Evolutionary conservation across 1,284 basidiomycete species (phyloP).

Genomic region (Wolfiporia cocos): DNA sequence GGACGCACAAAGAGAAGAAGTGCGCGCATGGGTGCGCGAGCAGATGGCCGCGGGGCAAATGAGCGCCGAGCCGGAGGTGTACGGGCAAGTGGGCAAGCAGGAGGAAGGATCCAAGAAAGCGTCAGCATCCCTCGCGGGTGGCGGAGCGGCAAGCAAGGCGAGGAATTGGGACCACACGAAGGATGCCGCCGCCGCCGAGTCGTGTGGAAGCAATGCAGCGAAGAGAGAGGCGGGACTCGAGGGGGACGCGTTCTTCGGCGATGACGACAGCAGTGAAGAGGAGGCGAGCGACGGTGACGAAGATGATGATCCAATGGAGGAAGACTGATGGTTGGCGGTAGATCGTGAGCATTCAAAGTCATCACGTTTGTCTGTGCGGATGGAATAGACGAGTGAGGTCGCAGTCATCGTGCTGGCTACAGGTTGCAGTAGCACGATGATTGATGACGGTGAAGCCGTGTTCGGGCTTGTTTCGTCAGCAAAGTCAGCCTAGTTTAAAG

Average conservation of each 20-base stretch:
- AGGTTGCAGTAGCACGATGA: too few relatives aligned
- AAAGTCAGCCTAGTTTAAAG: too few relatives aligned
- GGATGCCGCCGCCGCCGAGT: neutral
- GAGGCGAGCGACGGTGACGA: neutral
- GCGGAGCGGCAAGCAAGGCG: neutral
- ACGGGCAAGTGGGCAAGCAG: constrained; percentile 8
- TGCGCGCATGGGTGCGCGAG: constrained; percentile 53
- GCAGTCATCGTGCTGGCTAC: too few relatives aligned
- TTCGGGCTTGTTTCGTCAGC: too few relatives aligned
- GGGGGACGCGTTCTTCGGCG: constrained; percentile 9
- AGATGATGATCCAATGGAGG: constrained; percentile 1
- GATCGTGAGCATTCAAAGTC: too few relatives aligned
- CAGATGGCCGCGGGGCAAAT: constrained; percentile 64
- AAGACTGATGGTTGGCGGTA: too few relatives aligned
- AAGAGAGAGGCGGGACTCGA: neutral
- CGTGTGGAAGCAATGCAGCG: neutral
- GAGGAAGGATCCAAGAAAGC: neutral
- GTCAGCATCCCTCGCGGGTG: neutral
- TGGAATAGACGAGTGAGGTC: too few relatives aligned
- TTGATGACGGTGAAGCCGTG: too few relatives aligned
- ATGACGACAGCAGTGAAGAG: constrained; percentile 3
- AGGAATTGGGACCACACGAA: neutral
- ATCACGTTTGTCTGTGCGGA: too few relatives aligned
- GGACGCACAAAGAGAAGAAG: constrained; percentile 48
- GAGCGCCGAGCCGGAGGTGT: constrained; percentile 54